Base-by-base conservation (phyloP, 176 grass and related monocot genomes). In the Triticum dicoccoides region DNA sequence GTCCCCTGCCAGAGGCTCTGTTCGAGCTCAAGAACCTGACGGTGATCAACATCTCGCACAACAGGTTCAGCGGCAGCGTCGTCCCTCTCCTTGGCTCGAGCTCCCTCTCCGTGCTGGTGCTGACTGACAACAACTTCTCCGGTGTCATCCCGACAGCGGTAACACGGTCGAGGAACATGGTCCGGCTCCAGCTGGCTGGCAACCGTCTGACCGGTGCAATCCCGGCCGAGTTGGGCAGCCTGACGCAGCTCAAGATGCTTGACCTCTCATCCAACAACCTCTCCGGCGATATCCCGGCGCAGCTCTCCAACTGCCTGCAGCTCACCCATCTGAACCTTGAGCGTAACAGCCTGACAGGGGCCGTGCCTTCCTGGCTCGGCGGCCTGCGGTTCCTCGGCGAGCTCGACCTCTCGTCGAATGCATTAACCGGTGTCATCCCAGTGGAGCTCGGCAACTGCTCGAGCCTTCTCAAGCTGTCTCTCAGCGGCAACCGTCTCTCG, bases 31-130 rank as follows among this genome's bases (percentile, higher is more conserved):
- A 92, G 74, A 94, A 99, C 33, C 82, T 96, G 14, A 86, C 92
- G 59, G 90, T 96, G 82, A 90, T 96, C 85, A 99, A 99, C 92
- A 73, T 99, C 59, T 96, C 97, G 0, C 92, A 86, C 83, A 99
- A 99, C 78, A 86, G 79, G 34, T 92, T 98, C 91, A 78, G 77
- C 72, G 94, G 92, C 73, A 85, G 83, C 64, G 77, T 96, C 24
- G 30, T 87, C 32, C 97, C 97, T 20, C 89, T 99, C 49, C 89
- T 91, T 25, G 97, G 94, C 8, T 99, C 97, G 2, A 88, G 21
- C 61, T 77, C 84, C 39, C 87, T 93, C 27, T 1, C 90, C 21
- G 90, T 96, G 63, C 81, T 99, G 65, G 92, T 87, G 20, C 71
- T 99, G 68, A 99, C 94, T 3, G 62, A 85, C 76, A 99, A 99